Evolutionary conservation across 768 basidiomycete species (phyloP), one percentile per base, ranked within the genome.

Genomic region (Dictyophora rubrovolvata): DNA sequence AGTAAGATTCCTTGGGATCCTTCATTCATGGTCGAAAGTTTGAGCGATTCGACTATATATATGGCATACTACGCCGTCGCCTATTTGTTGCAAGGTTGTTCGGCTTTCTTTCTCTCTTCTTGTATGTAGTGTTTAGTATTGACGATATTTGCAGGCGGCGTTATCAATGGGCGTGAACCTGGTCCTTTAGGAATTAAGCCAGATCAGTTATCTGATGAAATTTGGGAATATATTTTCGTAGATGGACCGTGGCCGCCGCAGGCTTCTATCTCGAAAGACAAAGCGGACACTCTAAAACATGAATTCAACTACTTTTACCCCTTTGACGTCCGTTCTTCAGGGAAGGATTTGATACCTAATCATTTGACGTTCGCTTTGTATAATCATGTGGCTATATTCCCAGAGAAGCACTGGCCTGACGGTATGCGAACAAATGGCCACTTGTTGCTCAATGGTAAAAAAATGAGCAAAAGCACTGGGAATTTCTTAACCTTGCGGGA

Each of bases 291-390:
- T 16, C 79, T 98, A 72, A 93, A 88, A 70, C 87, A 88, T 71
- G 87, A 93, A 71, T 98, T 86, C 78, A 76, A 87, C 34, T 99
- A 97, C 77, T 98, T 95, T 77, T 99, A 99, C 73, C 95, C 96
- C 55, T 87, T 97, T 77, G 92, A 98, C 74, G 82, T 99, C 65
- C 90, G 96, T 52, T 97, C 96, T 14, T 99, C 96, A 12, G 96
- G 90, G 56, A 98, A 98, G 72, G 96, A 99, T 67, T 79, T 99
- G 61, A 87, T 99, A 61, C 89, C 87, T 42, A 99, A 99, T 72
- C 87, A 98, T 71, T 69, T 99, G 67, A 93, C 95, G 0, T 97
- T 99, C 76, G 84, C 84, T 54, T 73, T 96, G 63, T 99, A 99
- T 77, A 87, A 86, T 68, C 96, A 99, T 71, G 85, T 87, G n/a